A percentile compares a stretch with the other conserved stretches of the same genome.
Evolutionary conservation across 805 yeast species (phyloP).

Genomic region (Wickerhamiella parazyma): DNA sequence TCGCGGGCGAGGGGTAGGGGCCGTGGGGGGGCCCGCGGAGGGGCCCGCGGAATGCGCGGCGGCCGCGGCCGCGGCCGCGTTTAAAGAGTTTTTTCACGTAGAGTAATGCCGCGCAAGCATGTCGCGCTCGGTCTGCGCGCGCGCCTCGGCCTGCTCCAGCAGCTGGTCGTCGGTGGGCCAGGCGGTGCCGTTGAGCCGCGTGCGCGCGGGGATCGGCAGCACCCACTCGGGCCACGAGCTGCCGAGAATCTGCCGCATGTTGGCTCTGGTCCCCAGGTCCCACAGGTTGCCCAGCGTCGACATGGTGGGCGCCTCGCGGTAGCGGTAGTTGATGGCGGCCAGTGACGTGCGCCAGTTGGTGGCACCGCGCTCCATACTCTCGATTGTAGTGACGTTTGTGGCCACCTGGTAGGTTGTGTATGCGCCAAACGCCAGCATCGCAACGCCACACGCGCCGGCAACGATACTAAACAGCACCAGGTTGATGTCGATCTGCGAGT

Average conservation of each 20-base stretch:
- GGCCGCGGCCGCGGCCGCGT: no score
- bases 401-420: conserved; percentile 43
- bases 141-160: conserved; percentile 21
- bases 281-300: conserved; percentile 50
- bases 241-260: conserved; percentile 72
- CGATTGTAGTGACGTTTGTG: conserved; percentile 68
- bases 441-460: conserved; percentile 37
- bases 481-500: conserved; percentile 39
- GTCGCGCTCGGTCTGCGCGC: conserved; percentile 24
- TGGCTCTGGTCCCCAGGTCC: conserved; percentile 50
- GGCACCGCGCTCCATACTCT: conserved; percentile 33
- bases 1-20: conserved; percentile 4
- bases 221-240: conserved; percentile 49
- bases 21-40: background rate
- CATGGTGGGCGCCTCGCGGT: conserved; percentile 33
- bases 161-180: conserved; percentile 25
- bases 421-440: conserved; percentile 40
- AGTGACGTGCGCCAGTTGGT: conserved; percentile 25
- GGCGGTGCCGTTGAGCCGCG: conserved; percentile 27
- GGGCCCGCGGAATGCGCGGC: background rate
- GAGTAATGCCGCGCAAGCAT: background rate
- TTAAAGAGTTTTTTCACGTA: no score
- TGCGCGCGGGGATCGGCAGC: conserved; percentile 37
- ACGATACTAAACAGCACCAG: conserved; percentile 47
- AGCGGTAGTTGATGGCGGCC: conserved; percentile 26